Conservation (phyloP, 257 asterid genomes). For the Capsicum rhomboideum region DNA sequence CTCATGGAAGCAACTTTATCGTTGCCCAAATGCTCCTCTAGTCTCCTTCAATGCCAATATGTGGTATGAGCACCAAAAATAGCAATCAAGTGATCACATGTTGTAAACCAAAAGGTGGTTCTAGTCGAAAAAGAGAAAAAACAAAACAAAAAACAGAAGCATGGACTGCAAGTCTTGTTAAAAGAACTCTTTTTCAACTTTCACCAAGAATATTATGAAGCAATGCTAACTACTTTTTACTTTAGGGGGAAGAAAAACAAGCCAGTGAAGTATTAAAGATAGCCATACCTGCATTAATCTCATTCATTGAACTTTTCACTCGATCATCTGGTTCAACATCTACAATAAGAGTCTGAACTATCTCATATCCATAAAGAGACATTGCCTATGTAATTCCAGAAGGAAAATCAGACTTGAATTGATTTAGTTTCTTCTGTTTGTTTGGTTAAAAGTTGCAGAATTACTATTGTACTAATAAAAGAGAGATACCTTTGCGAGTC, state of each 20-base stretch:
- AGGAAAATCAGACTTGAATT: neutral
- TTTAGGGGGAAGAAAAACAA: neutral
- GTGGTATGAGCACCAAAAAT: neutral
- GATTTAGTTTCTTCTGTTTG: neutral
- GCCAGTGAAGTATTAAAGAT: neutral
- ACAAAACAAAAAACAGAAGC: neutral
- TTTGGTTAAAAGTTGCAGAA: neutral
- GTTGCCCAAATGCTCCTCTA: neutral
- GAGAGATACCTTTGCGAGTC: slow-evolving; percentile 9
- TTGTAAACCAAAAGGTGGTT: neutral
- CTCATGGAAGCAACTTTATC: neutral
- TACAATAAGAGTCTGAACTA: slow-evolving; percentile 26
- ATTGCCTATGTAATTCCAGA: slow-evolving; percentile 8
- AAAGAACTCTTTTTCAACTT: neutral
- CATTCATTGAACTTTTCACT: slow-evolving; percentile 25
- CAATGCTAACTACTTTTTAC: neutral
- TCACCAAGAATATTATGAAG: neutral
- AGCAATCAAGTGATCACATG: neutral
- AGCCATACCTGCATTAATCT: slow-evolving; percentile 18
- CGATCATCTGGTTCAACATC: neutral
- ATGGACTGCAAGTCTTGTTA: neutral
- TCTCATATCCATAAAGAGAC: slow-evolving; percentile 25
- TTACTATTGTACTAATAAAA: neutral
- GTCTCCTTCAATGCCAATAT: neutral
- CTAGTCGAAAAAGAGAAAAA: too few species aligned